Evolutionary conservation across 148 eudicot genomes (phyloP).

Genomic region (Tetragonia tetragonoides): DNA sequence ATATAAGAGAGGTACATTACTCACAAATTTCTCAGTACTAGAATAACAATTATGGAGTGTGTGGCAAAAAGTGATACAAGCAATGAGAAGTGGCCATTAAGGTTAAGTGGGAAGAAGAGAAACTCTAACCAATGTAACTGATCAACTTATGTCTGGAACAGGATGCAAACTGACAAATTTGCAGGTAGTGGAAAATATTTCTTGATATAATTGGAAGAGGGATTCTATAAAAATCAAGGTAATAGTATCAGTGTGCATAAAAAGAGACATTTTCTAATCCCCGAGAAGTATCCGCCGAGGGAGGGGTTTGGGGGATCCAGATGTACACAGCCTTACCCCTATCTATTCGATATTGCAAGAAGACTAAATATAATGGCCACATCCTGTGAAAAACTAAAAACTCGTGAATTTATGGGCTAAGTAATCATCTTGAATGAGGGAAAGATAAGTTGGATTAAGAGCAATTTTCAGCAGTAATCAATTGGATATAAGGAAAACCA

Average conservation of each 20-base stretch:
- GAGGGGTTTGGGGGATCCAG: background rate
- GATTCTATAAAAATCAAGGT: background rate
- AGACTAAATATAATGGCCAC: background rate
- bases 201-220: background rate
- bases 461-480: background rate
- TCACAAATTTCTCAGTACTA: background rate
- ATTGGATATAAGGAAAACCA: background rate
- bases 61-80: background rate
- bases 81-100: background rate
- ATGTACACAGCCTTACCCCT: no score
- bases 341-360: background rate
- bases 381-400: background rate
- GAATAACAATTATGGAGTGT: background rate
- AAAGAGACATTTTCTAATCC: background rate
- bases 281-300: no score
- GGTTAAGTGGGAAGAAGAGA: background rate
- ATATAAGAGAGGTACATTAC: background rate
- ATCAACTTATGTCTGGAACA: background rate
- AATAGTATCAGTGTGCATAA: background rate
- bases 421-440: background rate
- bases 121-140: background rate
- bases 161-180: background rate
- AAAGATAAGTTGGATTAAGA: background rate
- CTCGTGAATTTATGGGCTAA: background rate
- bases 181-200: background rate